phyloP scores from a whole-genome alignment of 106 monocot species.

The Apostasia ramifera region DNA sequence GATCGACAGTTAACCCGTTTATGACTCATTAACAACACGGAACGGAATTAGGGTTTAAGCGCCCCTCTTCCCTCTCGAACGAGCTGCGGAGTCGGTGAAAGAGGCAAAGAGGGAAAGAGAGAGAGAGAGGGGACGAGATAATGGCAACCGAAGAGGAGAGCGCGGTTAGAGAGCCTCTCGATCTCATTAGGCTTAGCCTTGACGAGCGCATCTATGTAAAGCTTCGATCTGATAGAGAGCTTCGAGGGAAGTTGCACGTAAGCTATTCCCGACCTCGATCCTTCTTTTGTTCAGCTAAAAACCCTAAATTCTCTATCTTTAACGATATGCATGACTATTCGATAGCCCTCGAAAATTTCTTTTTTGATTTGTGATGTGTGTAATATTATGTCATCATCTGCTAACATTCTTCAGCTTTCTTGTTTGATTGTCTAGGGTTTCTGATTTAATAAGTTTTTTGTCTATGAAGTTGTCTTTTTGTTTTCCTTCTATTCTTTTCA shows the following conservation, averaged over 20 bases:
- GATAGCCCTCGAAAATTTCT: neutral
- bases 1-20: neutral
- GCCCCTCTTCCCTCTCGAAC: neutral
- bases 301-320: neutral
- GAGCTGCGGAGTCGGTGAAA: neutral
- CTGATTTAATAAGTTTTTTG: too few species aligned
- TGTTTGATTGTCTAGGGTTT: neutral
- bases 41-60: neutral
- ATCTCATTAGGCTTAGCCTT: conserved; percentile 63
- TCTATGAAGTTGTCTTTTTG: too few species aligned
- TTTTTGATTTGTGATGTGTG: neutral
- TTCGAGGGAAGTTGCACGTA: conserved; percentile 56
- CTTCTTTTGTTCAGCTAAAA: neutral
- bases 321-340: neutral
- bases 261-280: neutral
- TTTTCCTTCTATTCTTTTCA: too few species aligned
- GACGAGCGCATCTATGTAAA: conserved; percentile 68
- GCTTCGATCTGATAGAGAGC: conserved; percentile 59
- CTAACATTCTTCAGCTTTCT: neutral
- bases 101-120: neutral
- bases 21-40: neutral
- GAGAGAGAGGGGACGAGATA: neutral
- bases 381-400: neutral
- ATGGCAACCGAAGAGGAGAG: conserved; percentile 51
- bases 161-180: conserved; percentile 61